Evolutionary conservation across 352 stramenopile species (phyloP), one percentile per base, ranked within the genome.

Genomic region (Plasmopara muralis): DNA sequence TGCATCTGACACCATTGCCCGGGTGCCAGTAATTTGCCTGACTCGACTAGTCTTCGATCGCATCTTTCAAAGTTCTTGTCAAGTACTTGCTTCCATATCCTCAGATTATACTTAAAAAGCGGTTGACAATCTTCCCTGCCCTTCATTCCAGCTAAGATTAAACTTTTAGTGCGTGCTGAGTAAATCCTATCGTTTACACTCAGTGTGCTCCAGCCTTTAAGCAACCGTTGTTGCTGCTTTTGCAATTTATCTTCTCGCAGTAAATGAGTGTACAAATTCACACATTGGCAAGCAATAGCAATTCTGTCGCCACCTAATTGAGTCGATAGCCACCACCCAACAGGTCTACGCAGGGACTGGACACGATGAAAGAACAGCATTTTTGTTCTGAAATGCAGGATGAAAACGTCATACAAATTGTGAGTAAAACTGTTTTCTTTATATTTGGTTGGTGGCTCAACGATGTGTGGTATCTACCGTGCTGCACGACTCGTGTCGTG

Each of bases 61-160:
- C 38, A 40, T 28, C 18, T 28, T 12, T 55, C 62, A 43, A 83
- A 77, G 20, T 85, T 90, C 72, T 97, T 88, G 14, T 86, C 80
- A 12, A 97, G 88, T 37, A 97, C 83, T 57, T 97, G 86, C 14
- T 48, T 47, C 16, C 91, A 74, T 2, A 95, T 83, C 18, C 89
- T 73, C 31, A 97, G 72, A 49, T 97, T 87, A 43, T 97, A 69
- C 57, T 61, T 86, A 55, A 58, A 75, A 70, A 77, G 93, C 30
- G 57, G 69, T 34, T 74, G 40, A 25, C 20, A 25, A 25, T 25
- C 20, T 25, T 3, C 20, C 20, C 20, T 25, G 20, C 20, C 1
- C 20, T 25, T 25, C 3, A 25, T 25, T 25, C 20, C 20, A 25
- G 20, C 20, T 25, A 25, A 25, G 20, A 25, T 25, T 25, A 25